Conservation (phyloP, 1,284 basidiomycete species). For the Xerocomus minutiporus region DNA sequence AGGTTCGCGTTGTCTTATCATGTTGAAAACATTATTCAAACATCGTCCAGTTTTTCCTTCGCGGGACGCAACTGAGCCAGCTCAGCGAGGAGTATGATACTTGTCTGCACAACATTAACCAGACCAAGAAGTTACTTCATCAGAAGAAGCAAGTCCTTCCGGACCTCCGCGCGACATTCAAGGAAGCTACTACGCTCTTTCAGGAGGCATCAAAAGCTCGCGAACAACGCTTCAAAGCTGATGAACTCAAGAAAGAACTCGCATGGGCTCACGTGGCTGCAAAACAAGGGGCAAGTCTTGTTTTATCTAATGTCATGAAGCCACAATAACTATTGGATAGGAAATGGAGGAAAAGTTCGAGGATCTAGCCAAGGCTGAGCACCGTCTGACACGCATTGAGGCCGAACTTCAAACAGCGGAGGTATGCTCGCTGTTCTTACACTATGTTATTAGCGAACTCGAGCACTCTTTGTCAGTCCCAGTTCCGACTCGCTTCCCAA, state of each 20-base stretch:
- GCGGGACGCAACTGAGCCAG: constrained; percentile 88
- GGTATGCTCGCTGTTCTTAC: constrained; percentile 34
- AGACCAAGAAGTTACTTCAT: constrained; percentile 58
- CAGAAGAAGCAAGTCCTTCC: constrained; percentile 72
- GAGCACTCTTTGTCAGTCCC: constrained; percentile 27
- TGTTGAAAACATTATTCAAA: neutral
- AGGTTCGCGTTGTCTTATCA: constrained; percentile 43
- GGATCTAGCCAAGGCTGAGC: constrained; percentile 46
- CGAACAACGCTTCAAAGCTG: constrained; percentile 63
- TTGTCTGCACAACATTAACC: constrained; percentile 68
- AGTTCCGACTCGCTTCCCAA: constrained; percentile 42
- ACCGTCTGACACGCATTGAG: constrained; percentile 50
- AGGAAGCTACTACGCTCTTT: constrained; percentile 60
- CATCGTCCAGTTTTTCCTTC: constrained; percentile 74
- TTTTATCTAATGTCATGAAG: neutral
- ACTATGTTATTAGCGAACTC: neutral
- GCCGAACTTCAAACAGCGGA: constrained; percentile 42
- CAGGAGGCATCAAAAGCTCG: constrained; percentile 71
- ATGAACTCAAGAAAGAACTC: constrained; percentile 73
- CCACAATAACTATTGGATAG: constrained; percentile 23
- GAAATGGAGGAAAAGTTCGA: constrained; percentile 52
- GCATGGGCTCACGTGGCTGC: constrained; percentile 86
- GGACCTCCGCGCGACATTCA: constrained; percentile 59
- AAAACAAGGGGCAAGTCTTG: constrained; percentile 57
- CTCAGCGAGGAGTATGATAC: constrained; percentile 84